A percentile compares a stretch with the other conserved stretches of the same genome.
Conservation (phyloP, 2,329 filamentous ascomycete genomes). For the Pseudogymnoascus sp. region DNA sequence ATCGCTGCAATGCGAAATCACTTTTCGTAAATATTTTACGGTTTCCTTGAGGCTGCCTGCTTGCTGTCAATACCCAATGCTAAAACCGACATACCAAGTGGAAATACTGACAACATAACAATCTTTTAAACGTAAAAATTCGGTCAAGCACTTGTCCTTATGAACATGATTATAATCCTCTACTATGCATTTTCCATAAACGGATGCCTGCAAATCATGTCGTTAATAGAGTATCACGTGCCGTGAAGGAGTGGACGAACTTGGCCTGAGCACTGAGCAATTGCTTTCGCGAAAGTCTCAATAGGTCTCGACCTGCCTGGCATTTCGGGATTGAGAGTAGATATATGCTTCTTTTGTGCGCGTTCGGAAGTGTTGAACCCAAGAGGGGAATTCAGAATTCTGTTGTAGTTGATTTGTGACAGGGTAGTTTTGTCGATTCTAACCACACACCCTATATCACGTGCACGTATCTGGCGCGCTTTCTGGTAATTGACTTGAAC, state of each 20-base stretch:
- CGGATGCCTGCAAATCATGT: constrained; percentile 51
- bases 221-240: background rate
- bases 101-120: constrained; percentile 65
- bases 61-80: constrained; percentile 13
- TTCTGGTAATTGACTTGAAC: background rate
- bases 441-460: background rate
- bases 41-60: constrained; percentile 45
- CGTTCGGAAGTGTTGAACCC: background rate
- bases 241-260: constrained; percentile 32
- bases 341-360: background rate
- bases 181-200: constrained; percentile 86
- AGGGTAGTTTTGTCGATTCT: background rate
- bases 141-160: constrained; percentile 80
- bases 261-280: constrained; percentile 57
- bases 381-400: background rate
- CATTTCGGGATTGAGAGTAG: constrained; percentile 19
- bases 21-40: constrained; percentile 22
- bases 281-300: constrained; percentile 58
- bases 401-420: background rate
- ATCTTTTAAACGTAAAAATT: constrained; percentile 78
- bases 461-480: background rate
- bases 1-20: background rate
- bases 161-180: constrained; percentile 82
- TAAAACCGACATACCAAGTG: background rate
- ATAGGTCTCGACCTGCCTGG: constrained; percentile 47